Evolutionary conservation across 345 rosid genomes (phyloP), one percentile per base, ranked within the genome.

Genomic region (Raphanus sativus): DNA sequence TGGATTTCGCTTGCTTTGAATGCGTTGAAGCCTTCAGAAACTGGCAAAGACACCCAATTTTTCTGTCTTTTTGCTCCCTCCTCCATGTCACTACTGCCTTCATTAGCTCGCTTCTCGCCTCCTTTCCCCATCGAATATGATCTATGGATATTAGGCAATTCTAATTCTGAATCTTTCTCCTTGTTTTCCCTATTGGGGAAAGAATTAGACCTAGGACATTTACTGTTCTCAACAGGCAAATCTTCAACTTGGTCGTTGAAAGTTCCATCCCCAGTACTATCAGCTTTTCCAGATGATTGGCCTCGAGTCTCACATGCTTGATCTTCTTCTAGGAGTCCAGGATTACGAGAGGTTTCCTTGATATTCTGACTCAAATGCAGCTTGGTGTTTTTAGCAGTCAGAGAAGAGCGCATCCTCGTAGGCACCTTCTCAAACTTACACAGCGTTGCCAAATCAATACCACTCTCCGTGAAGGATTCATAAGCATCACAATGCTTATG

Each of bases 351-450:
- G 52, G 70, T 83, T 76, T 75, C 87, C 71, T 73, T 88, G 55
- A 75, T 81, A 17, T 61, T 81, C 58, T 81, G 73, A 83, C 81
- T 73, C 25, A 67, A 54, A 56, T 86, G 81, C 70, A 50, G 79
- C 82, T 84, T 90, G 63, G 81, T 58, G 36, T 65, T 77, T 79
- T 83, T 87, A 28, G 33, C 63, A 65, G 85, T 80, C 82, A 91
- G 77, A 62, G 97, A 86, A 67, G 99, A 89, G 52, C 98, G 97
- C 2, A 81, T 90, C 84, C 81, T 95, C 11, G 96, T 95, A 56
- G 97, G 96, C 67, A 95, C 85, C 78, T 95, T 95, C 68, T 84
- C 84, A 66, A 95, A 89, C 70, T 87, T 95, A 81, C 99, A 87
- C 32, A 89, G 80, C 25, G 86, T 71, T 24, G 87, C 85, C 78